Percentiles rank a stretch among this genome's conserved stretches.
phyloP scores from a whole-genome alignment of 1,284 basidiomycete genomes.

The Cutaneotrichosporon dermatis region DNA sequence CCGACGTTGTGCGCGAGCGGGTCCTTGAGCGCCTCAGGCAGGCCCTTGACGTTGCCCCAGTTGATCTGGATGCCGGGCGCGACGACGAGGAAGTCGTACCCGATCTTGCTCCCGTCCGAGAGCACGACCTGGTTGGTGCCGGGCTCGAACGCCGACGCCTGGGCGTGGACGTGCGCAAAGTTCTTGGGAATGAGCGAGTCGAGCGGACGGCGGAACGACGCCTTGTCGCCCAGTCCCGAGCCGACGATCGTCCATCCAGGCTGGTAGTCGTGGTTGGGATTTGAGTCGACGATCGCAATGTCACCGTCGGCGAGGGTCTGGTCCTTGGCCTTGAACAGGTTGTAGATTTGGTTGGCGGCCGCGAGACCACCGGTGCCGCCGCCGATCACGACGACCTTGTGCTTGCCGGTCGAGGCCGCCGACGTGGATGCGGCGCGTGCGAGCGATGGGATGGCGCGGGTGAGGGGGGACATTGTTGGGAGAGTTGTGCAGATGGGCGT shows the following conservation, averaged over 20 bases:
- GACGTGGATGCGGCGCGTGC: constrained; percentile 31
- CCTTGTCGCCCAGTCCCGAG: constrained; percentile 64
- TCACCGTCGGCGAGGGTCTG: constrained; percentile 67
- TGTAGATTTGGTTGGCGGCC: constrained; percentile 77
- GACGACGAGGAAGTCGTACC: constrained; percentile 84
- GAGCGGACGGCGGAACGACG: constrained; percentile 67
- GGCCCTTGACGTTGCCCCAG: constrained; percentile 70
- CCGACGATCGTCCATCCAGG: constrained; percentile 93
- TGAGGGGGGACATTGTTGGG: neutral
- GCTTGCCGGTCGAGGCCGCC: constrained; percentile 40
- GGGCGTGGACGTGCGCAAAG: constrained; percentile 68
- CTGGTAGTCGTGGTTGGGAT: constrained; percentile 51
- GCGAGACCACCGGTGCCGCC: constrained; percentile 66
- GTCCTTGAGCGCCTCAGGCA: constrained; percentile 71
- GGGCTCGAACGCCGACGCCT: constrained; percentile 73
- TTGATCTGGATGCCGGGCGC: constrained; percentile 81
- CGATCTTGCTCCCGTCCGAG: constrained; percentile 65
- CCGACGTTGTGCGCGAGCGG: constrained; percentile 70
- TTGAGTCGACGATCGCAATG: constrained; percentile 71
- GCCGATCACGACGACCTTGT: constrained; percentile 52
- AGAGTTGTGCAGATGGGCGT: neutral
- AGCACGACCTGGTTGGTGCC: constrained; percentile 65
- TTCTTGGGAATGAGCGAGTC: constrained; percentile 66
- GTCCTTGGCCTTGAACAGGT: constrained; percentile 66
- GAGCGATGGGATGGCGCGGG: neutral